Percentiles rank a stretch among this genome's conserved stretches.
Conservation (phyloP, 2,329 filamentous ascomycete genomes). For the Calonectria pauciramosa region DNA sequence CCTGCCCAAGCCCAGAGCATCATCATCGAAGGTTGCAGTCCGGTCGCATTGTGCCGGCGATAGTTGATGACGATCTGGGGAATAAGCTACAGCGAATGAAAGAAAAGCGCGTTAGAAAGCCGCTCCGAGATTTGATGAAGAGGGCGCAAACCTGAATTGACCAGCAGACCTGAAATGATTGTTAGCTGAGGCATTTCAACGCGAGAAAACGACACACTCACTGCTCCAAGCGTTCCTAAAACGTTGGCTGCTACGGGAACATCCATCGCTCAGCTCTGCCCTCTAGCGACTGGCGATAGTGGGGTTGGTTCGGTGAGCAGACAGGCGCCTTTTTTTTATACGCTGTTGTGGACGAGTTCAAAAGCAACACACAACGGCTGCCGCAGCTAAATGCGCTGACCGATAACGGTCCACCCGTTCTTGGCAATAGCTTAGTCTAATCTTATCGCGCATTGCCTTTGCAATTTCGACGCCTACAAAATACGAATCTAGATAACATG, state of each 20-base stretch:
- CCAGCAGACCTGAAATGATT: conserved; percentile 10
- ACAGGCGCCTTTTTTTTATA: not conserved
- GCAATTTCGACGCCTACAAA: not conserved
- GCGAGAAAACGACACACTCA: not conserved
- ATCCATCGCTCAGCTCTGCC: not conserved
- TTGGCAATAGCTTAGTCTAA: not conserved
- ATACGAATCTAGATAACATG: not conserved
- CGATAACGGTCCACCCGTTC: not conserved
- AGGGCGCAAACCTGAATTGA: conserved; percentile 15
- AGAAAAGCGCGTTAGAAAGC: not conserved
- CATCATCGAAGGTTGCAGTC: conserved; percentile 79
- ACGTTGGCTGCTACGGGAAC: conserved; percentile 18
- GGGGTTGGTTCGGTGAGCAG: not conserved
- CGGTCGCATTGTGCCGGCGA: conserved; percentile 73
- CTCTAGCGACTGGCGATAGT: not conserved
- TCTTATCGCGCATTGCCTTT: not conserved
- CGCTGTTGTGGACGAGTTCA: not conserved
- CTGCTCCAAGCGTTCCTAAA: conserved; percentile 21
- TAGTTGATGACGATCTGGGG: conserved; percentile 80
- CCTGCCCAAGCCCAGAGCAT: conserved; percentile 78
- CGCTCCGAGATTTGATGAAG: not conserved
- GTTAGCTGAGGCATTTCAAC: conserved; percentile 17
- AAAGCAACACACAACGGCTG: not conserved
- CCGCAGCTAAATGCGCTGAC: not conserved
- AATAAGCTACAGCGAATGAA: conserved; percentile 64